Base-by-base conservation (phyloP, 1,284 basidiomycete genomes). In the Pseudozyma sp. region DNA sequence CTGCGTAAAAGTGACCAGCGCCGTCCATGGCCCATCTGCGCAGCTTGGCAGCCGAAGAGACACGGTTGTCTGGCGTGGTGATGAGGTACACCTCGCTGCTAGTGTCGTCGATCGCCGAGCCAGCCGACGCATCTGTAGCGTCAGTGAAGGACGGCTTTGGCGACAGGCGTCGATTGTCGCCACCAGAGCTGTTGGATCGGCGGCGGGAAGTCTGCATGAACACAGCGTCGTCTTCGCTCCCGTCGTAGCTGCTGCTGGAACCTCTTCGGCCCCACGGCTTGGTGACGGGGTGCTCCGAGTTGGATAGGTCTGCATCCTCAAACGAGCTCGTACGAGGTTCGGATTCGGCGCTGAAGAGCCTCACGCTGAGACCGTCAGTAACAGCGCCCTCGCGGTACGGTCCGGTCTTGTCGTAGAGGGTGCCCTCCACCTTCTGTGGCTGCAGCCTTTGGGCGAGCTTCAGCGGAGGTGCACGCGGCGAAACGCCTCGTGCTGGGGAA, bases 61-160 rank as follows among this genome's bases (percentile, higher is more conserved):
- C 81, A 34, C 81, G 81, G 39, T 83, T 83, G 67, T 83, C 81
- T 0, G 81, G 81, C 24, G 81, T 83, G 13, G 81, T 83, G 63
- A 83, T 82, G 16, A 83, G 78, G 57, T 80, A 83, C 24, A 75
- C 63, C 33, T 68, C 58, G 16, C 40, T 60, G 29, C 46, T 55
- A 54, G 42, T 51, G 33, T 51, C 68, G 17, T 73, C 61, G 9
- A 45, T 42, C 7, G 54, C 56, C 3, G 54, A 59, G 24, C 56
- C 58, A 0, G 47, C 39, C 19, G 60, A 17, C 1, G 35, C 42
- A 4, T 62, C 48, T 1, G 14, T 46, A 11, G 35, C 11, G 29
- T 64, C 62, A 17, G 46, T 40, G 43, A 68, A 64, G 5, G 70
- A 65, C 3, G 67, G 50, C 5, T 54, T 33, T 4, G 73, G 57